Evolutionary conservation across 1,139 yeast species (phyloP).

Genomic region (Kodamaea suecica): DNA sequence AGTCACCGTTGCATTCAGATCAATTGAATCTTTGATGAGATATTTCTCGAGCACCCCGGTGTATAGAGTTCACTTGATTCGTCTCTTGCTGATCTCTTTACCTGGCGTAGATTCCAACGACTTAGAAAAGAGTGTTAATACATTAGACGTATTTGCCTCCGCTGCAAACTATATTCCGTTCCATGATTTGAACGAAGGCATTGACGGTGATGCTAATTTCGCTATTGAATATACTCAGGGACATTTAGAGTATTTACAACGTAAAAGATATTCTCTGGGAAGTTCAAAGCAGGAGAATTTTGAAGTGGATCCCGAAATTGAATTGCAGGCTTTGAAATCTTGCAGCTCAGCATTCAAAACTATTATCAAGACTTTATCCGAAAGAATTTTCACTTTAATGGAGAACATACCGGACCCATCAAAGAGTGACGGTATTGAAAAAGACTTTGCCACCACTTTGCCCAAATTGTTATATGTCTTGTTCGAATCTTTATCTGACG

Average conservation of each 20-base stretch:
- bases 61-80: slow-evolving; percentile 75
- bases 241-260: slow-evolving; percentile 53
- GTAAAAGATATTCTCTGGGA: slow-evolving; percentile 22
- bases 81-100: slow-evolving; percentile 64
- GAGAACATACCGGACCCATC: slow-evolving; percentile 75
- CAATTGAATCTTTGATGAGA: slow-evolving; percentile 64
- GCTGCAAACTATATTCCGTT: slow-evolving; percentile 75
- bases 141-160: slow-evolving; percentile 69
- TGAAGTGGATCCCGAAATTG: slow-evolving; percentile 39
- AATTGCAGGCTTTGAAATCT: slow-evolving; percentile 61
- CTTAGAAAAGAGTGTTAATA: slow-evolving; percentile 64
- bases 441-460: slow-evolving; percentile 52
- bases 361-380: slow-evolving; percentile 55
- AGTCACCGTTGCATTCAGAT: slow-evolving; percentile 67
- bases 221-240: slow-evolving; percentile 73
- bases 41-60: slow-evolving; percentile 63
- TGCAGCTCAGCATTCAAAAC: slow-evolving; percentile 72
- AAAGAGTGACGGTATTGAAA: slow-evolving; percentile 44
- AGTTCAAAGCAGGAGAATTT: slow-evolving; percentile 16
- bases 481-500: slow-evolving; percentile 68
- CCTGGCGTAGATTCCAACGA: slow-evolving; percentile 92
- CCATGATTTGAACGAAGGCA: slow-evolving; percentile 45
- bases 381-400: slow-evolving; percentile 59
- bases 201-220: slow-evolving; percentile 37
- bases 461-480: slow-evolving; percentile 68